phyloP scores from a whole-genome alignment of 1,139 yeast genomes.

The Diutina ranongensis region DNA sequence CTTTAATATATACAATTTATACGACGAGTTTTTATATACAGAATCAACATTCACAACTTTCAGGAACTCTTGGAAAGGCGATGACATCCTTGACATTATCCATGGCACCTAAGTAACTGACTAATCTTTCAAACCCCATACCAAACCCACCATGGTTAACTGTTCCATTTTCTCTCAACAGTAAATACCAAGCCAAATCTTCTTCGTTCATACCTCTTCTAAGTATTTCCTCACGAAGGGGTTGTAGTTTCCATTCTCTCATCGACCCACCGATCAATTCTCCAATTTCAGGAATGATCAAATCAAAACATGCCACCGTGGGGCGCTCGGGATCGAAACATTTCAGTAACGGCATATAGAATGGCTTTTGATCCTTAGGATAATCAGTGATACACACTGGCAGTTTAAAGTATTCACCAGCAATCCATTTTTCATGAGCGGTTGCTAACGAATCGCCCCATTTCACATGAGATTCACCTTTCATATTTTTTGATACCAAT shows the following conservation, averaged over 20 bases:
- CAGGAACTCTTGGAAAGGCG: conserved; percentile 57
- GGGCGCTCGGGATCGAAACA: conserved; percentile 21
- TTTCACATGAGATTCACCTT: conserved; percentile 16
- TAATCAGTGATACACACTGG: conserved; percentile 91
- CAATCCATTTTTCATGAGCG: conserved; percentile 87
- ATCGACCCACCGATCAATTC: conserved; percentile 93
- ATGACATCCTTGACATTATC: conserved; percentile 80
- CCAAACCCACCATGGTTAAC: conserved; percentile 98
- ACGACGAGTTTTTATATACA: too few species aligned
- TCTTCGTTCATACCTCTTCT: conserved; percentile 41
- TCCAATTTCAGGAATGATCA: conserved; percentile 85
- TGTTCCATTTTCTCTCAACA: conserved; percentile 63
- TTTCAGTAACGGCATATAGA: conserved; percentile 61
- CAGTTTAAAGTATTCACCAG: conserved; percentile 50
- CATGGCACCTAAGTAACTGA: conserved; percentile 59
- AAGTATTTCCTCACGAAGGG: conserved; percentile 38
- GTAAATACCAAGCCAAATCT: conserved; percentile 72
- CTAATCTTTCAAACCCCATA: conserved; percentile 79
- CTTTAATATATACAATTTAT: neutral
- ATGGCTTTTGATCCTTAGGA: conserved; percentile 72
- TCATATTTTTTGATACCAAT: conserved; percentile 25
- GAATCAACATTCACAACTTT: conserved; percentile 23
- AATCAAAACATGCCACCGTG: conserved; percentile 86
- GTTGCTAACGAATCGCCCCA: conserved; percentile 75
- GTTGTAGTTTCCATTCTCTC: conserved; percentile 59